phyloP scores from a whole-genome alignment of 208 protist genomes.

The Trypanosoma avium region DNA sequence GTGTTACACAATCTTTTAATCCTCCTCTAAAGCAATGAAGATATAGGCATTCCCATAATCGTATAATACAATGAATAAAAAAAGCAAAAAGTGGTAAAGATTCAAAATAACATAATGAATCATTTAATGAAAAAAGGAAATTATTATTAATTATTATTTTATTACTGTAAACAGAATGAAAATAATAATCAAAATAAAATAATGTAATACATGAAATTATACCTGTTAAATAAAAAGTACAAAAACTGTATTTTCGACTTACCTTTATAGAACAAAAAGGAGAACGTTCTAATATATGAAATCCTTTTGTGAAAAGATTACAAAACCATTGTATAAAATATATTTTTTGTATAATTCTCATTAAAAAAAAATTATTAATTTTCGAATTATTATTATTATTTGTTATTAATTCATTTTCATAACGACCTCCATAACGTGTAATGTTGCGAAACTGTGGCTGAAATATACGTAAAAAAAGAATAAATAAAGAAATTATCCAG shows the following conservation, averaged over 20 bases:
- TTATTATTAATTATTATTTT: background rate
- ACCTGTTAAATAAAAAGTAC: slow-evolving; percentile 54
- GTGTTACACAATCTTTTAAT: slow-evolving; percentile 46
- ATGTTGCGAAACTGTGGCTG: slow-evolving; percentile 35
- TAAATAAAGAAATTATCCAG: slow-evolving; percentile 43
- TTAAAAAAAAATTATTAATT: background rate
- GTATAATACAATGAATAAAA: slow-evolving; percentile 58
- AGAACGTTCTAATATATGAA: slow-evolving; percentile 15
- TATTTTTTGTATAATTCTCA: background rate
- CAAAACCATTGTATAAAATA: background rate
- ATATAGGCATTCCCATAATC: slow-evolving; percentile 58
- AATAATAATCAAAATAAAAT: background rate
- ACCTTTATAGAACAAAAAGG: slow-evolving; percentile 30
- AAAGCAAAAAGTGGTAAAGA: slow-evolving; percentile 48
- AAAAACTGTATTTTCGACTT: slow-evolving; percentile 41
- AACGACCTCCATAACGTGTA: slow-evolving; percentile 48
- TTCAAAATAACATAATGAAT: slow-evolving; percentile 2
- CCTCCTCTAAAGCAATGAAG: slow-evolving; percentile 50
- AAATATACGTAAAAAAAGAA: slow-evolving; percentile 38
- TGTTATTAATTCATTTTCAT: background rate
- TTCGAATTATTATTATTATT: background rate
- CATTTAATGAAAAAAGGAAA: background rate
- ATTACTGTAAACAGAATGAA: too few relatives aligned
- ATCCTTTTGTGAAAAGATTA: background rate
- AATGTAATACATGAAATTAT: slow-evolving; percentile 26